Percentiles rank a stretch among this genome's conserved stretches.
Evolutionary conservation across 306 rosid species (phyloP).

Genomic region (Echinosophora koreensis): DNA sequence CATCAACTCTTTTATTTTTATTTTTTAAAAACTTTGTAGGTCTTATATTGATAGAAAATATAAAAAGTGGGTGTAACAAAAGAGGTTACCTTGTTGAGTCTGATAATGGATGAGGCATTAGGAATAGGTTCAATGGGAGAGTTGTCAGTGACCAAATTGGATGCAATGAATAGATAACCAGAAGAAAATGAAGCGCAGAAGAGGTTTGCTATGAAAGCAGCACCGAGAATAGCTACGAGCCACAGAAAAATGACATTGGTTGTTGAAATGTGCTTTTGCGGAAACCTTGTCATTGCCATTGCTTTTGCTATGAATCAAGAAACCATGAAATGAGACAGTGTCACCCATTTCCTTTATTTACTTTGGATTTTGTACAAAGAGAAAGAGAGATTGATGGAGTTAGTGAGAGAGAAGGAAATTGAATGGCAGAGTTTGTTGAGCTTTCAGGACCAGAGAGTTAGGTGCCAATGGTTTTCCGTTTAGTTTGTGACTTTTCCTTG

Average conservation of each 20-base stretch:
- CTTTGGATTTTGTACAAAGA: neutral
- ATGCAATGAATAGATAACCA: conserved; percentile 45
- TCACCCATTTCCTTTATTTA: conserved; percentile 34
- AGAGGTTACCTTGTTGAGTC: conserved; percentile 39
- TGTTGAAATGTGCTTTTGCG: conserved; percentile 48
- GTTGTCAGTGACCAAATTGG: conserved; percentile 54
- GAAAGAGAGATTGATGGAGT: neutral
- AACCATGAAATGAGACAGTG: neutral
- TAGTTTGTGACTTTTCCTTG: neutral
- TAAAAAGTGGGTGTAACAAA: neutral
- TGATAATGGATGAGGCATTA: conserved; percentile 5
- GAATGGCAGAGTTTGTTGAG: conserved; percentile 9
- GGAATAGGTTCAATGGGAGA: conserved; percentile 44
- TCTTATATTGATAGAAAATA: neutral
- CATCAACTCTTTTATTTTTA: neutral
- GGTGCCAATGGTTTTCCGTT: neutral
- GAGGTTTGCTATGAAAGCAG: conserved; percentile 57
- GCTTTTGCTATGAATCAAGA: neutral
- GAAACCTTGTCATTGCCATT: conserved; percentile 55
- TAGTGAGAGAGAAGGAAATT: neutral
- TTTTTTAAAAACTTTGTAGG: neutral
- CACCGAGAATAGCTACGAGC: conserved; percentile 54
- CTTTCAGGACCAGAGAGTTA: neutral
- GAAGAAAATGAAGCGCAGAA: conserved; percentile 69
- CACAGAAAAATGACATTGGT: conserved; percentile 53